These are phyloP conservation scores for Sporobolomyces pararoseus DNA, from an alignment of 768 basidiomycete genomes.

Conservation along the genomic window DNA sequence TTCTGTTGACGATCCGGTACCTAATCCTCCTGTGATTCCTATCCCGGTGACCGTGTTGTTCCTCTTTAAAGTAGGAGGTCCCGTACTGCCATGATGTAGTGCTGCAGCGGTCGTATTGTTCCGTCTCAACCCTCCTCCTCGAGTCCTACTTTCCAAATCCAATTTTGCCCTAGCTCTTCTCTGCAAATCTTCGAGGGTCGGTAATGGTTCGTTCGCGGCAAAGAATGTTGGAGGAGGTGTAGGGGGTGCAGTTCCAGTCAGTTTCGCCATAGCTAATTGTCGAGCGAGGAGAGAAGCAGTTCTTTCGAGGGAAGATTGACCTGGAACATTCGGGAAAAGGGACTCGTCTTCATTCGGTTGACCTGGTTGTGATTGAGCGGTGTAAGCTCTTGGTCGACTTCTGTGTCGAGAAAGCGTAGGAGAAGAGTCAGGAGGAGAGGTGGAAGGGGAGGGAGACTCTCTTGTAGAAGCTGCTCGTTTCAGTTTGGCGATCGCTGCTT, in stretches of 20 bases:
- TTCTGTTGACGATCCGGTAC: background rate
- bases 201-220: slow-evolving; percentile 21
- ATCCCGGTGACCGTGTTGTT: slow-evolving; percentile 32
- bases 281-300: slow-evolving; percentile 41
- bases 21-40: slow-evolving; percentile 1
- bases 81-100: background rate
- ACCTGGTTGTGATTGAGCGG: background rate
- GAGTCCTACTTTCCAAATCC: background rate
- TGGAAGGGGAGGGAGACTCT: background rate
- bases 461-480: slow-evolving; percentile 27
- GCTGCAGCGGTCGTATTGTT: slow-evolving; percentile 18
- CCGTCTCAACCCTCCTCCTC: slow-evolving; percentile 5
- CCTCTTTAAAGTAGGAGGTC: slow-evolving; percentile 6
- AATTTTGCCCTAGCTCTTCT: slow-evolving; percentile 29
- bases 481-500: slow-evolving; percentile 24
- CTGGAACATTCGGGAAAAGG: slow-evolving; percentile 4
- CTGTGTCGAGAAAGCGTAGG: background rate
- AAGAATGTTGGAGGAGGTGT: slow-evolving; percentile 28
- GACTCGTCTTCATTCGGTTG: slow-evolving; percentile 1
- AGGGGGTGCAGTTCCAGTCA: slow-evolving; percentile 37
- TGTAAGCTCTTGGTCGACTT: slow-evolving; percentile 5
- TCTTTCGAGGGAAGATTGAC: slow-evolving; percentile 27
- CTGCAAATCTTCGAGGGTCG: slow-evolving; percentile 40
- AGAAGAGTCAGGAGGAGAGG: background rate
- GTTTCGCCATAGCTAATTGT: slow-evolving; percentile 42